Evolutionary conservation across 768 basidiomycete species (phyloP).

Genomic region (Naematelia aurantialba): DNA sequence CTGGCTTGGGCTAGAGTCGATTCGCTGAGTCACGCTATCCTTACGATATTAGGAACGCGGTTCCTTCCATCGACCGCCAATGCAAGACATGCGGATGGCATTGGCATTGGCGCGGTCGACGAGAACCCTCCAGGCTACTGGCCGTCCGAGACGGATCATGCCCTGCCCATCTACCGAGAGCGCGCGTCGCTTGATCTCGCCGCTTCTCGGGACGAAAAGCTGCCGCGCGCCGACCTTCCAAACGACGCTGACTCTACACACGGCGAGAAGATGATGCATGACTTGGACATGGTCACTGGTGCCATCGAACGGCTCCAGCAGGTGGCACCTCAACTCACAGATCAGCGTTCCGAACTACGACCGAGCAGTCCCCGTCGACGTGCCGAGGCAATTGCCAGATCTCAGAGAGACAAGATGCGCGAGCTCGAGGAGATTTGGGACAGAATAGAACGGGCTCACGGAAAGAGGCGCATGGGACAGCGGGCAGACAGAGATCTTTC

Average conservation of each 20-base stretch:
- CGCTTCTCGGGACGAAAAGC: constrained; percentile 4
- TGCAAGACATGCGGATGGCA: background rate
- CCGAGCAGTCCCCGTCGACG: background rate
- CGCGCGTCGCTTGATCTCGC: background rate
- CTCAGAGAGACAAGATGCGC: constrained; percentile 55
- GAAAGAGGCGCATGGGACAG: constrained; percentile 25
- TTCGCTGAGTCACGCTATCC: constrained; percentile 17
- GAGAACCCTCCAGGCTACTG: constrained; percentile 3
- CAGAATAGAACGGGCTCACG: constrained; percentile 49
- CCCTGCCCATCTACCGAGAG: background rate
- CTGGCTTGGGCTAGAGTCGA: constrained; percentile 27
- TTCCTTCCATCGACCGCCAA: background rate
- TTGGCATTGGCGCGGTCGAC: background rate
- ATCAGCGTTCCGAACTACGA: constrained; percentile 86
- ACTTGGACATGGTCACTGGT: constrained; percentile 76
- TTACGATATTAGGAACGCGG: constrained; percentile 1
- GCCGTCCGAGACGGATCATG: constrained; percentile 4
- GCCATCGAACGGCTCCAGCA: constrained; percentile 86
- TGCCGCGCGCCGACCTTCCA: background rate
- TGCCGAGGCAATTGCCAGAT: background rate
- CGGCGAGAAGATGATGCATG: constrained; percentile 71
- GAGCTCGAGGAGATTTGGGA: constrained; percentile 53
- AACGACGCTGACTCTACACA: background rate
- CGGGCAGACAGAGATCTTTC: constrained; percentile 25
- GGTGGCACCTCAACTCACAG: constrained; percentile 79